Percentiles rank a stretch among this genome's conserved stretches.
phyloP scores from a whole-genome alignment of 2,329 filamentous ascomycete genomes.

The Fusarium beomiforme region DNA sequence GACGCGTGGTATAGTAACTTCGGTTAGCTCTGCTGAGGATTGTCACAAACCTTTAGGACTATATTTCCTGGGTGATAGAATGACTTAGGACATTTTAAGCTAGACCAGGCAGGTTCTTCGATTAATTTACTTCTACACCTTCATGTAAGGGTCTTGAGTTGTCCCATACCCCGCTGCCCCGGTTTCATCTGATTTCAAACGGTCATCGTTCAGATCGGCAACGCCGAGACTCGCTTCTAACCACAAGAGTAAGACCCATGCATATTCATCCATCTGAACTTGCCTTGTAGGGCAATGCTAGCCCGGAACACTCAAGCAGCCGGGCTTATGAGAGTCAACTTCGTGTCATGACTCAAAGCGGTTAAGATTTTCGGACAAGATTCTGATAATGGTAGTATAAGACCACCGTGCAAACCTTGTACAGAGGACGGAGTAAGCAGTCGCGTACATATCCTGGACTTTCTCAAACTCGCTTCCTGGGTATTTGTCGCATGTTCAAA shows the following conservation, averaged over 20 bases:
- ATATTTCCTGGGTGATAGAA: neutral
- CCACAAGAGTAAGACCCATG: neutral
- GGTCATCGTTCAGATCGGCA: neutral
- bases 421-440: neutral
- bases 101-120: no score
- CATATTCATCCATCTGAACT: neutral
- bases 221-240: neutral
- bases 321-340: neutral
- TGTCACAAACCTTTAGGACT: neutral
- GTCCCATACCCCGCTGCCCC: neutral
- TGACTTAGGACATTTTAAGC: neutral
- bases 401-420: constrained; percentile 3
- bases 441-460: neutral
- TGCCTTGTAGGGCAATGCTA: neutral
- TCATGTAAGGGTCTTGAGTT: neutral
- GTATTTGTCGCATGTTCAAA: constrained; percentile 18
- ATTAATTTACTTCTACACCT: neutral
- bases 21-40: no score
- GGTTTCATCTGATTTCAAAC: neutral
- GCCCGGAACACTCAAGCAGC: neutral
- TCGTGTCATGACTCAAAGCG: neutral
- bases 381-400: neutral
- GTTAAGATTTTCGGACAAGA: constrained; percentile 1
- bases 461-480: constrained; percentile 29
- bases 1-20: neutral